Conservation (phyloP, 352 stramenopile species). For the Phytopythium oedochilum region DNA sequence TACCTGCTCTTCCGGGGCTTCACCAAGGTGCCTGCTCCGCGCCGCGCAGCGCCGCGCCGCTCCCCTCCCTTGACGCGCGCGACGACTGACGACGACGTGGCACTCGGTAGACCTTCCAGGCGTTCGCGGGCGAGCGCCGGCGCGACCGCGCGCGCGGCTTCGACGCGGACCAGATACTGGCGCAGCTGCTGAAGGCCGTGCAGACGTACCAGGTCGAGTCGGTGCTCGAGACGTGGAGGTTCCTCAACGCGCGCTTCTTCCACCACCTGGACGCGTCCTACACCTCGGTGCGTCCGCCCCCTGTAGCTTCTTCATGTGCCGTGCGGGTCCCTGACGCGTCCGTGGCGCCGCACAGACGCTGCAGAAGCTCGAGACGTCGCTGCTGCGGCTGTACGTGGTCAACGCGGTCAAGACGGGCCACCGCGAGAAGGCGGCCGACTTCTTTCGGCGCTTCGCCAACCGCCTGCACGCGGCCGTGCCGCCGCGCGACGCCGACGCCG, state of each 20-base stretch:
- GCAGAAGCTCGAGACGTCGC: conserved; percentile 56
- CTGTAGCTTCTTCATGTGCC: background rate
- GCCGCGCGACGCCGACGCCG: conserved; percentile 8
- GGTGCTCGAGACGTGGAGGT: conserved; percentile 79
- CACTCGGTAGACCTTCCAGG: conserved; percentile 61
- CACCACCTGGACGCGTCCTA: conserved; percentile 75
- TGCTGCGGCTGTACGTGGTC: conserved; percentile 70
- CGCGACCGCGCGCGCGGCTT: conserved; percentile 66
- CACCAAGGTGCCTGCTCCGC: conserved; percentile 40
- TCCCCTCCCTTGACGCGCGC: background rate
- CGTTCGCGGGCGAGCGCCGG: conserved; percentile 67
- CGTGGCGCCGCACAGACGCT: conserved; percentile 34
- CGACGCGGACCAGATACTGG: conserved; percentile 74
- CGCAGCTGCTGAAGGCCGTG: conserved; percentile 53
- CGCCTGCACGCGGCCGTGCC: conserved; percentile 48
- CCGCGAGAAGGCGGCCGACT: conserved; percentile 64
- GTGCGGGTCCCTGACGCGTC: no score
- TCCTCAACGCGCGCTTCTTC: conserved; percentile 77
- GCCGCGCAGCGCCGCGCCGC: background rate
- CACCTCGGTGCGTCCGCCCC: conserved; percentile 22
- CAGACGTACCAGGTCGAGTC: conserved; percentile 74
- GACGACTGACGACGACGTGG: background rate
- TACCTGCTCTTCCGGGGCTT: conserved; percentile 85
- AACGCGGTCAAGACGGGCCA: conserved; percentile 70
- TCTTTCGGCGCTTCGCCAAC: conserved; percentile 68